Conservation (phyloP, 345 rosid genomes). For the Aurinia saxatilis region DNA sequence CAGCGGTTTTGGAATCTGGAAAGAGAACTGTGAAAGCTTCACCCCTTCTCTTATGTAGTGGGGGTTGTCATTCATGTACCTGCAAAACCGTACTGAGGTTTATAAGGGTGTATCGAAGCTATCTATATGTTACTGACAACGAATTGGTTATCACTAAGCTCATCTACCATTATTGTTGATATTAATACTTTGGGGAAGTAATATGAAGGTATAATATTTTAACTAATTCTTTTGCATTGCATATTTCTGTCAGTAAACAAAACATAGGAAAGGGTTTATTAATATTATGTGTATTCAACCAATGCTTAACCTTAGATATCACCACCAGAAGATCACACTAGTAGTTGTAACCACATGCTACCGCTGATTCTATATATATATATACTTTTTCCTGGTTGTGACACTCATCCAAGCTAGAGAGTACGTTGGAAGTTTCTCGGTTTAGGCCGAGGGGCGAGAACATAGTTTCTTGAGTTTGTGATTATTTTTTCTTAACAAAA, state of each 20-base stretch:
- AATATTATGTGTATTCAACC: no score
- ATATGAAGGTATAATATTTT: neutral
- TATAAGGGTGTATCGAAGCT: neutral
- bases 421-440: no score
- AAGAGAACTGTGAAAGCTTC: slow-evolving; percentile 56
- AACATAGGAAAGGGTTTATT: neutral
- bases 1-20: slow-evolving; percentile 69
- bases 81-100: slow-evolving; percentile 13
- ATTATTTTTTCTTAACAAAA: no score
- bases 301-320: neutral
- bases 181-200: neutral
- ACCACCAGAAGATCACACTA: neutral
- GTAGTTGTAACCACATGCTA: neutral
- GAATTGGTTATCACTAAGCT: neutral
- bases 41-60: slow-evolving; percentile 38
- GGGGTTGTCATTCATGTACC: slow-evolving; percentile 57
- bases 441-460: no score
- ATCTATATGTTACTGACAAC: neutral
- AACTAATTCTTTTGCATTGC: neutral
- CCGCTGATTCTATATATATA: neutral
- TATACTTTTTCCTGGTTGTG: no score
- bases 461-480: no score
- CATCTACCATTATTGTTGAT: neutral
- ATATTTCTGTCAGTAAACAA: neutral
- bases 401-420: no score